These are phyloP conservation scores for Enterocytospora artemiae DNA, from an alignment of 371 early-diverging fungal genomes.

Conservation along the genomic window DNA sequence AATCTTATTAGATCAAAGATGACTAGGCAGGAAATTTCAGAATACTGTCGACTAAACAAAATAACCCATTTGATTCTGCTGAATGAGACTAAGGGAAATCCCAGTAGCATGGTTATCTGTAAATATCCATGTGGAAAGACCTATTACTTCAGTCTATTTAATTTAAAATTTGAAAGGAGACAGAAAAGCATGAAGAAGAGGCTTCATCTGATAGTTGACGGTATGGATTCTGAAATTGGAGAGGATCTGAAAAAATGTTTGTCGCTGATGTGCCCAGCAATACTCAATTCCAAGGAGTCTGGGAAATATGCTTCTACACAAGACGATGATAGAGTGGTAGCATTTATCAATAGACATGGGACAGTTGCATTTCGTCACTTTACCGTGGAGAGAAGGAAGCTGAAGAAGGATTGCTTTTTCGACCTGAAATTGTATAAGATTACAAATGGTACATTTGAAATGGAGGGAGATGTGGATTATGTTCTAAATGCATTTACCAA, in stretches of 20 bases:
- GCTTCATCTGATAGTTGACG: slow-evolving; percentile 83
- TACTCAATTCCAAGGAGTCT: slow-evolving; percentile 31
- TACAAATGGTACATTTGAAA: slow-evolving; percentile 51
- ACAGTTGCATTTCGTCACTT: slow-evolving; percentile 54
- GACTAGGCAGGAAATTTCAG: slow-evolving; percentile 70
- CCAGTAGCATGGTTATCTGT: slow-evolving; percentile 81
- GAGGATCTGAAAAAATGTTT: slow-evolving; percentile 60
- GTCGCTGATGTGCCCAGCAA: slow-evolving; percentile 26
- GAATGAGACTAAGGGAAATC: slow-evolving; percentile 89
- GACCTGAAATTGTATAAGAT: slow-evolving; percentile 53
- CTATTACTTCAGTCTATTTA: slow-evolving; percentile 83
- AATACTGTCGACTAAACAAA: slow-evolving; percentile 63
- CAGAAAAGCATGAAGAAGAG: slow-evolving; percentile 65
- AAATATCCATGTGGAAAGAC: slow-evolving; percentile 97
- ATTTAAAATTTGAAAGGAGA: slow-evolving; percentile 73
- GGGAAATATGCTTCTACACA: slow-evolving; percentile 30
- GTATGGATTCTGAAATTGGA: slow-evolving; percentile 73
- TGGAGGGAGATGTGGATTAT: slow-evolving; percentile 49
- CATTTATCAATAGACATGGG: slow-evolving; percentile 50
- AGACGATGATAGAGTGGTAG: slow-evolving; percentile 51
- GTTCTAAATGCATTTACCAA: slow-evolving; percentile 53
- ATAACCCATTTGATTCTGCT: slow-evolving; percentile 86
- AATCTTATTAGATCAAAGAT: slow-evolving; percentile 90
- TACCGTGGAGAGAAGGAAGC: slow-evolving; percentile 40
- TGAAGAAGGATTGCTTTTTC: slow-evolving; percentile 36